phyloP scores from a whole-genome alignment of 805 yeast genomes.

The Nakazawaea wickerhamii region DNA sequence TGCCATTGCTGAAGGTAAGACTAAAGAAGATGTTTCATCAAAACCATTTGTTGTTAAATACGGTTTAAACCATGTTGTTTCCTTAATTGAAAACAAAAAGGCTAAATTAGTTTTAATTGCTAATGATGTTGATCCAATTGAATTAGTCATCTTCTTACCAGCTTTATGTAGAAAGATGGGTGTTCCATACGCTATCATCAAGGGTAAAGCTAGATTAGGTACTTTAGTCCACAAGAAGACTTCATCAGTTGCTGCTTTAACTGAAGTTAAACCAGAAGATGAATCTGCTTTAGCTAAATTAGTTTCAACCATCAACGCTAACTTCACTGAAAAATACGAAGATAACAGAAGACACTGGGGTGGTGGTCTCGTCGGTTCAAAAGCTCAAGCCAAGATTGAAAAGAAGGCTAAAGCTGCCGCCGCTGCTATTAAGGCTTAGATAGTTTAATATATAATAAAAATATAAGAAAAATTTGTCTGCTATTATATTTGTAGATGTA shows the following conservation, averaged over 20 bases:
- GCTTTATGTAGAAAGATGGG: slow-evolving; percentile 99
- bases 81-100: slow-evolving; percentile 97
- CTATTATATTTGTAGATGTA: no score
- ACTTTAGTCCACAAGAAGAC: slow-evolving; percentile 97
- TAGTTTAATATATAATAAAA: background rate
- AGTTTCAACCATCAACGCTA: slow-evolving; percentile 87
- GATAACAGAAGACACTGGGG: slow-evolving; percentile 99
- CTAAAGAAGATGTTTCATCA: slow-evolving; percentile 92
- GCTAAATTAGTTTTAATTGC: slow-evolving; percentile 96
- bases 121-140: slow-evolving; percentile 98
- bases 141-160: slow-evolving; percentile 94
- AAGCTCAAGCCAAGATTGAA: slow-evolving; percentile 81
- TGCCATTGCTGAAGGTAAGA: slow-evolving; percentile 97
- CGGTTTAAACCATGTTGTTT: slow-evolving; percentile 99
- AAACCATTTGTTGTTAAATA: slow-evolving; percentile 96
- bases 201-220: slow-evolving; percentile 98
- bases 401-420: slow-evolving; percentile 55
- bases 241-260: slow-evolving; percentile 94
- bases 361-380: slow-evolving; percentile 97
- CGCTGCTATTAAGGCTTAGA: slow-evolving; percentile 11
- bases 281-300: slow-evolving; percentile 92
- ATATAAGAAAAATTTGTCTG: background rate
- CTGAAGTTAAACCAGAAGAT: slow-evolving; percentile 93
- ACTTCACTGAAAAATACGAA: slow-evolving; percentile 91
- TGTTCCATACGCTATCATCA: slow-evolving; percentile 96